Conservation (phyloP, 495 filamentous ascomycete species). For the Neurospora sp. region DNA sequence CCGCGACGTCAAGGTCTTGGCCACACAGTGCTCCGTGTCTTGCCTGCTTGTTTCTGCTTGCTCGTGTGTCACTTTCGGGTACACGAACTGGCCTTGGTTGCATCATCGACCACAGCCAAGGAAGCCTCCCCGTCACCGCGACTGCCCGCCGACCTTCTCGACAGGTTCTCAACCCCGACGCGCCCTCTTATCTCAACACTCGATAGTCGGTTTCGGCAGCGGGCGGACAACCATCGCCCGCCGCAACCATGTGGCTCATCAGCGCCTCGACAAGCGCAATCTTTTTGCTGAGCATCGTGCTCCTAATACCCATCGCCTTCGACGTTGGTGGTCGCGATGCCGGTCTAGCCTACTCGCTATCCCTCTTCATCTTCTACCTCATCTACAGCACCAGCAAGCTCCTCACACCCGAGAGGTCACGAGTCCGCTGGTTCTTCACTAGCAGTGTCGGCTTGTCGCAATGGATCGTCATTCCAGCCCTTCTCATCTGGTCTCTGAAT, state of each 20-base stretch:
- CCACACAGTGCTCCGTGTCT: background rate
- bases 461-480: slow-evolving; percentile 68
- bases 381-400: slow-evolving; percentile 72
- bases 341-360: slow-evolving; percentile 83
- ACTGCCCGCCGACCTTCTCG: background rate
- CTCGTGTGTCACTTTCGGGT: background rate
- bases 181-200: background rate
- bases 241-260: slow-evolving; percentile 54
- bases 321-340: slow-evolving; percentile 93
- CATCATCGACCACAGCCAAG: background rate
- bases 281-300: slow-evolving; percentile 80
- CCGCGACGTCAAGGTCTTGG: background rate
- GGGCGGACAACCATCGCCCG: slow-evolving; percentile 5
- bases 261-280: slow-evolving; percentile 59
- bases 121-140: background rate
- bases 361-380: slow-evolving; percentile 81
- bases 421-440: slow-evolving; percentile 59
- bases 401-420: slow-evolving; percentile 67
- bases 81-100: background rate
- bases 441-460: slow-evolving; percentile 60
- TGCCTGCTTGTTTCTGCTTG: background rate
- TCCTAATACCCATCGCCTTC: slow-evolving; percentile 90
- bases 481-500: slow-evolving; percentile 90
- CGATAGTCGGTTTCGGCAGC: background rate
- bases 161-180: background rate